Evolutionary conservation across 2,329 filamentous ascomycete genomes (phyloP).

Genomic region (Cercospora sp.): DNA sequence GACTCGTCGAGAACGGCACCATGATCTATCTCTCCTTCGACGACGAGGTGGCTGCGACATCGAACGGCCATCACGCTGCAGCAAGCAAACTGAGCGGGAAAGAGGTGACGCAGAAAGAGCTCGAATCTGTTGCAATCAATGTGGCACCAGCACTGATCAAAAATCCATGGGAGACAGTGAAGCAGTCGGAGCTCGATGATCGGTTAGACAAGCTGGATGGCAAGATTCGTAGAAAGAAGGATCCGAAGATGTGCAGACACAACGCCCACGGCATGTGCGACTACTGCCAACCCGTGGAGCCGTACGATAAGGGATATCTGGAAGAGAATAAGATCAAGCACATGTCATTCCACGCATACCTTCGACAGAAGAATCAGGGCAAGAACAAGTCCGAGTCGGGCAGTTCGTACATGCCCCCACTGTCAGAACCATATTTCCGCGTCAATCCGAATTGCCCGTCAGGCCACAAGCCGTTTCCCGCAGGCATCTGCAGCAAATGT

Average conservation of each 20-base stretch:
- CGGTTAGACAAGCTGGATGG: slow-evolving; percentile 82
- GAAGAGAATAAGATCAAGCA: slow-evolving; percentile 98
- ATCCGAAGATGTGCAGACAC: slow-evolving; percentile 88
- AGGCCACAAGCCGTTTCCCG: slow-evolving; percentile 89
- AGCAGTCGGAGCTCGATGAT: slow-evolving; percentile 85
- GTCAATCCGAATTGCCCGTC: slow-evolving; percentile 88
- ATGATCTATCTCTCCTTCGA: slow-evolving; percentile 84
- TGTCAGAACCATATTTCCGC: slow-evolving; percentile 89
- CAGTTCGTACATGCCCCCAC: slow-evolving; percentile 91
- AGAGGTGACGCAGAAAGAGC: slow-evolving; percentile 68
- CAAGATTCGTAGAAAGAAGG: slow-evolving; percentile 75
- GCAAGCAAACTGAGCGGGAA: slow-evolving; percentile 76
- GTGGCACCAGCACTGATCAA: slow-evolving; percentile 65
- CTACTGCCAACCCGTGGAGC: slow-evolving; percentile 95
- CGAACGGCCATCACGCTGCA: slow-evolving; percentile 50
- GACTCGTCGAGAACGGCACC: slow-evolving; percentile 67
- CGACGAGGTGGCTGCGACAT: slow-evolving; percentile 50
- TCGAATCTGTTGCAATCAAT: slow-evolving; percentile 62
- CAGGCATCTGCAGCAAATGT: slow-evolving; percentile 96
- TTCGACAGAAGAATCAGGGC: slow-evolving; percentile 91
- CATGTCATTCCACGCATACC: slow-evolving; percentile 89
- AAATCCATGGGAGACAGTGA: slow-evolving; percentile 90
- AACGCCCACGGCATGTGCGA: slow-evolving; percentile 98
- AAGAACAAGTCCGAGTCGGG: slow-evolving; percentile 95
- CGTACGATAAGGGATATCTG: slow-evolving; percentile 85